Conservation (phyloP, 805 yeast genomes). For the Metschnikowia chrysomelidarum region DNA sequence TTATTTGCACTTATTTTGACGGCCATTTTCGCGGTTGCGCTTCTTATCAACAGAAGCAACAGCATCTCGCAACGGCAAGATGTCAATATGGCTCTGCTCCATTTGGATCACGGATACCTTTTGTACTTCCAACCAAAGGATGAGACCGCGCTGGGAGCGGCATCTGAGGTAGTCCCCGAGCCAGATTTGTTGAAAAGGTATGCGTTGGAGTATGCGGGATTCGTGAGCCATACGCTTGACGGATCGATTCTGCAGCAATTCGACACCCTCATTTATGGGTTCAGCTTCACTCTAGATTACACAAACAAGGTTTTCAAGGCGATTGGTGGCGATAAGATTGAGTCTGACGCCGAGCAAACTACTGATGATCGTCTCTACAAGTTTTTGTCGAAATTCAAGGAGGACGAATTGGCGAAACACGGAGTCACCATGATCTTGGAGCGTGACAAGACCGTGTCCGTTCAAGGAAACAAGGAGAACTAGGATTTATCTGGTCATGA, state of each 20-base stretch:
- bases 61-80: background rate
- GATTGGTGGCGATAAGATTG: constrained; percentile 3
- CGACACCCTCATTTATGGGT: constrained; percentile 13
- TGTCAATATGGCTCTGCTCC: constrained; percentile 8
- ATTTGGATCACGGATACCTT: constrained; percentile 8
- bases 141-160: background rate
- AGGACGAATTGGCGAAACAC: constrained; percentile 5
- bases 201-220: constrained; percentile 5
- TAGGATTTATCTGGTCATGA: background rate
- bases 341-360: constrained; percentile 4
- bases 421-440: constrained; percentile 15
- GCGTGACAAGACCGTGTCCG: constrained; percentile 11
- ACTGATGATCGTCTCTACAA: constrained; percentile 7
- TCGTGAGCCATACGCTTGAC: constrained; percentile 7
- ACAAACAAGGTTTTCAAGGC: constrained; percentile 11
- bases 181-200: constrained; percentile 2
- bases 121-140: constrained; percentile 9
- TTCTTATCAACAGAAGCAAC: constrained; percentile 2
- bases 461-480: background rate
- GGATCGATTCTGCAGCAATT: constrained; percentile 12
- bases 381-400: constrained; percentile 8
- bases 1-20: constrained; percentile 5
- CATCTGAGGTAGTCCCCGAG: background rate
- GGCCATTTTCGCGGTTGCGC: constrained; percentile 2
- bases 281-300: constrained; percentile 10